Conservation (phyloP, 2,329 filamentous ascomycete genomes). For the Emericellopsis cladophorae region DNA sequence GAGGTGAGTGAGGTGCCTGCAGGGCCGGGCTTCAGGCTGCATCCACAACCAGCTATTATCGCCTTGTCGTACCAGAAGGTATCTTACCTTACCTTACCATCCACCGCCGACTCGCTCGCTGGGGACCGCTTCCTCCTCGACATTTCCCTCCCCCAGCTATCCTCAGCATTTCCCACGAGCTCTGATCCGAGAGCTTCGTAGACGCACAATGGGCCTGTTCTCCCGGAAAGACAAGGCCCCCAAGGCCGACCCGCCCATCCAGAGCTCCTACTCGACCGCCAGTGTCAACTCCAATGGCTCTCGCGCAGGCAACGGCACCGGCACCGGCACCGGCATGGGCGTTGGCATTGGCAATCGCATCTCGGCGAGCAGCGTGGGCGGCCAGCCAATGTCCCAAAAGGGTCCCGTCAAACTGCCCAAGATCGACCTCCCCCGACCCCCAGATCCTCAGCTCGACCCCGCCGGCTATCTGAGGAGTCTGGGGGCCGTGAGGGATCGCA, state of each 20-base stretch:
- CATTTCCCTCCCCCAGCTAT: too few relatives aligned
- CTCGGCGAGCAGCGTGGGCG: slow-evolving; percentile 29
- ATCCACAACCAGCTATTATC: too few relatives aligned
- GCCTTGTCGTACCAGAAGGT: too few relatives aligned
- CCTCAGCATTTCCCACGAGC: too few relatives aligned
- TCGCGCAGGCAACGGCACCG: slow-evolving; percentile 11
- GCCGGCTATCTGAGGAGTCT: slow-evolving; percentile 85
- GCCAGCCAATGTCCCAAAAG: slow-evolving; percentile 37
- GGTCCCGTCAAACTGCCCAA: slow-evolving; percentile 50
- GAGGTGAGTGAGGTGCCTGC: too few relatives aligned
- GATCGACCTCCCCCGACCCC: slow-evolving; percentile 69
- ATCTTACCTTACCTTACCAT: too few relatives aligned
- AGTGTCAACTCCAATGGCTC: slow-evolving; percentile 39
- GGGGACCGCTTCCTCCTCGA: too few relatives aligned
- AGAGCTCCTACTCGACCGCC: slow-evolving; percentile 32
- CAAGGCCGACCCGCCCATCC: slow-evolving; percentile 26
- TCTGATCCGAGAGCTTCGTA: background rate
- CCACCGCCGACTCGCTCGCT: too few relatives aligned
- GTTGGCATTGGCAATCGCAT: slow-evolving; percentile 28
- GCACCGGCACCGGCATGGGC: too few relatives aligned
- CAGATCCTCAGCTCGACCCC: slow-evolving; percentile 79
- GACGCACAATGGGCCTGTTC: slow-evolving; percentile 40
- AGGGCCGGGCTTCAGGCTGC: too few relatives aligned
- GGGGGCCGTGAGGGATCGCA: slow-evolving; percentile 73
- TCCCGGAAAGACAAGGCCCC: slow-evolving; percentile 39